Percentiles rank a stretch among this genome's conserved stretches.
Conservation (phyloP, 2,329 filamentous ascomycete species). For the Fusarium globosum region DNA sequence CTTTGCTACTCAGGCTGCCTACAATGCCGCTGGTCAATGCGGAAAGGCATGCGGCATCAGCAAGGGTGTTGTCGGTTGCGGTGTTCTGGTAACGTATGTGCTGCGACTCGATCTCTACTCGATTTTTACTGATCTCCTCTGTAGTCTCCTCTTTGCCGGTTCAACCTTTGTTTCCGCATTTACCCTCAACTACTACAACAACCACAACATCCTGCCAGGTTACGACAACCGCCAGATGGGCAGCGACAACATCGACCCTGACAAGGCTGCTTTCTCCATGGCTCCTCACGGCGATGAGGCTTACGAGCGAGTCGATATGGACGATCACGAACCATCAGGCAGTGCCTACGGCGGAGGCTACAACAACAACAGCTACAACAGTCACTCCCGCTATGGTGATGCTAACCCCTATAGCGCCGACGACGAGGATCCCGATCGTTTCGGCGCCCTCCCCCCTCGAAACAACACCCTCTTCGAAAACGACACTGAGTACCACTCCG, state of each 20-base stretch:
- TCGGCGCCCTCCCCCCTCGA: slow-evolving; percentile 52
- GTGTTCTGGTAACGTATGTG: slow-evolving; percentile 71
- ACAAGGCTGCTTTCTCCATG: slow-evolving; percentile 76
- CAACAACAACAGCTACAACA: slow-evolving; percentile 49
- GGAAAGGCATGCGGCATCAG: slow-evolving; percentile 68
- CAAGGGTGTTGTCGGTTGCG: slow-evolving; percentile 71
- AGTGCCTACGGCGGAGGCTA: slow-evolving; percentile 41
- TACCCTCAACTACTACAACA: slow-evolving; percentile 70
- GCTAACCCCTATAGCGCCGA: slow-evolving; percentile 53
- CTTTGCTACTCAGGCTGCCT: slow-evolving; percentile 73
- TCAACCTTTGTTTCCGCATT: slow-evolving; percentile 68
- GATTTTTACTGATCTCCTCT: slow-evolving; percentile 5
- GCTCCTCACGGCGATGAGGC: slow-evolving; percentile 74
- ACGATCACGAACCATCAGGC: slow-evolving; percentile 58
- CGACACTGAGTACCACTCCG: slow-evolving; percentile 60
- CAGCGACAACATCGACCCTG: slow-evolving; percentile 69
- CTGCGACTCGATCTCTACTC: background rate
- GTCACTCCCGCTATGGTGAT: slow-evolving; percentile 51
- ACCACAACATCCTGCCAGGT: slow-evolving; percentile 70
- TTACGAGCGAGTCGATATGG: slow-evolving; percentile 70
- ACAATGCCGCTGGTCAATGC: slow-evolving; percentile 67
- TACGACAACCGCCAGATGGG: slow-evolving; percentile 63
- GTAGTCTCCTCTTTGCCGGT: slow-evolving; percentile 65
- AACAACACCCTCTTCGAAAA: slow-evolving; percentile 60
- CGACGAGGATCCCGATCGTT: slow-evolving; percentile 55